Evolutionary conservation across 2,329 filamentous ascomycete genomes (phyloP), one percentile per base, ranked within the genome.

Genomic region (Fonsecaea pedrosoi): DNA sequence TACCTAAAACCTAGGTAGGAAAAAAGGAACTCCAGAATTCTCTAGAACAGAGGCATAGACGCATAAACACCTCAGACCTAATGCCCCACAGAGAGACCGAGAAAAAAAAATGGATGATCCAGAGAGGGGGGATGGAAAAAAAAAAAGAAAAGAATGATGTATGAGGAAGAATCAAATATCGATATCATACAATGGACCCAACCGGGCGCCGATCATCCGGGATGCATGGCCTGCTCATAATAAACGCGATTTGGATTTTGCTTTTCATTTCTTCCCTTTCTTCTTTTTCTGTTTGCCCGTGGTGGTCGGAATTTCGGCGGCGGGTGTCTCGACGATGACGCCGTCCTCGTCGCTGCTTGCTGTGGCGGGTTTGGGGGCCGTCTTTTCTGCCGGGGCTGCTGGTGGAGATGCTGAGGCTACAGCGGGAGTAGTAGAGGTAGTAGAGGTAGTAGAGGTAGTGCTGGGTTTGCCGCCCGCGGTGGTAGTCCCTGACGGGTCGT

Each of bases 301-400:
- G 4, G 32, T 15, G 18, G 45, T 61, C 1, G 48, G 18, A 4
- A 61, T 6, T 10, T 61, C 74, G 12, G 77, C 78, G 37, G 78
- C 78, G 21, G 82, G 81, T n/a, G 80, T 80, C 74, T 95, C 91
- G 57, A 96, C 92, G 70, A 96, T 81, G 30, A 96, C 91, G 18
- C 88, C 87, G 76, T 94, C 90, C 67, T 92, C 90, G 75, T 90
- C 87, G 76, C 88, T 90, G 48, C 76, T 78, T 60, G 76, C 59
- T 18, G 59, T 45, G 10, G 59, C 72, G 62, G 81, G 80, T 71
- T 78, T 75, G 25, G 78, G 73, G 4, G 73, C 71, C 54, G 76
- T 76, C 70, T 57, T 48, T 54, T 60, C 57, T 56, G 35, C 37
- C 10, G 61, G 10, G 25, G 54, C 9, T 2, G 58, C 13, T 2